Percentiles rank a stretch among this genome's conserved stretches.
These are phyloP conservation scores for Singerocomus rubriflavus DNA, from an alignment of 1,284 basidiomycete genomes.

Conservation along the genomic window DNA sequence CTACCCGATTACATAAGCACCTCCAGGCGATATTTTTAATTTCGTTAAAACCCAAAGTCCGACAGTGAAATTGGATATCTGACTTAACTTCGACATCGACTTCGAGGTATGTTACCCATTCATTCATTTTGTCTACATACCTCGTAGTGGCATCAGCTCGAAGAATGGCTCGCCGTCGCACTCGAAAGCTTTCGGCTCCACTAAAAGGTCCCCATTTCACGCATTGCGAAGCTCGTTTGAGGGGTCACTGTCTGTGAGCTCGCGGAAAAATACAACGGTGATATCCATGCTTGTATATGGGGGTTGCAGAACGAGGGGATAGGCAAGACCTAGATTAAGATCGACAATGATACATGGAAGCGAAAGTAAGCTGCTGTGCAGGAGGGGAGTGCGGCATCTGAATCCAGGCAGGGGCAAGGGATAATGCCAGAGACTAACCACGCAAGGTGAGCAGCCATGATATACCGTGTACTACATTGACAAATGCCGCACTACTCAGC, in stretches of 20 bases:
- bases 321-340: slow-evolving; percentile 49
- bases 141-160: slow-evolving; percentile 60
- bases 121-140: background rate
- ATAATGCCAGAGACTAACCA: slow-evolving; percentile 36
- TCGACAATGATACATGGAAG: slow-evolving; percentile 66
- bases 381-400: slow-evolving; percentile 48
- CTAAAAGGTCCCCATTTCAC: slow-evolving; percentile 69
- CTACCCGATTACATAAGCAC: too few species aligned
- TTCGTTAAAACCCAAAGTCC: background rate
- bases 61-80: background rate
- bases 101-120: background rate
- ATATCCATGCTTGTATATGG: slow-evolving; percentile 63
- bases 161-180: slow-evolving; percentile 66
- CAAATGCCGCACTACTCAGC: slow-evolving; percentile 37
- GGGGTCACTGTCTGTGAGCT: slow-evolving; percentile 64
- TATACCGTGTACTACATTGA: background rate
- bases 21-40: too few species aligned
- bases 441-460: slow-evolving; percentile 42
- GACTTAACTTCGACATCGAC: too few species aligned
- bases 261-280: slow-evolving; percentile 70
- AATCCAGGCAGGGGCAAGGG: slow-evolving; percentile 13
- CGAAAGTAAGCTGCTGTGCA: slow-evolving; percentile 68
- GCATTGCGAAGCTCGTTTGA: slow-evolving; percentile 71
- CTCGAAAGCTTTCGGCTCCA: slow-evolving; percentile 68
- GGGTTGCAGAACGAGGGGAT: slow-evolving; percentile 60